Percentiles rank a stretch among this genome's conserved stretches.
Evolutionary conservation across 495 filamentous ascomycete species (phyloP).

Genomic region (Hyaloscypha hepaticicola): DNA sequence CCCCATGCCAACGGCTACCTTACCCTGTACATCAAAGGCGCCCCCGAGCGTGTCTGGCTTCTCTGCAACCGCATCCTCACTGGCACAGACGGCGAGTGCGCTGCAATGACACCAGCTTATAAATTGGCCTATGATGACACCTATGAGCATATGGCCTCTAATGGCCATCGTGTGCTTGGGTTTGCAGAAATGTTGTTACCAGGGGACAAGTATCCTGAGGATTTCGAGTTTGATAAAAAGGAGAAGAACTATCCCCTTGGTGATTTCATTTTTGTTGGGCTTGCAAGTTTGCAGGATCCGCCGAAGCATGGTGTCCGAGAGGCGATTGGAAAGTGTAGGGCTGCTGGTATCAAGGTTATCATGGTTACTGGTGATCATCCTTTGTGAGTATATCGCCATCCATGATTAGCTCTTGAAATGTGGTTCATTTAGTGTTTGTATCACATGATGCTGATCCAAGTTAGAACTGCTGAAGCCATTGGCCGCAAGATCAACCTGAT

Average conservation of each 20-base stretch:
- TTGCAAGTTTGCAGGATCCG: constrained; percentile 52
- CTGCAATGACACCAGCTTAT: constrained; percentile 4
- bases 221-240: constrained; percentile 34
- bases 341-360: constrained; percentile 45
- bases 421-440: no score
- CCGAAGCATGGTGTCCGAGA: constrained; percentile 38
- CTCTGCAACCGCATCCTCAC: constrained; percentile 25
- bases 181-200: constrained; percentile 46
- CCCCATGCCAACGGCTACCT: constrained; percentile 15
- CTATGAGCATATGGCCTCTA: constrained; percentile 42
- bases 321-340: constrained; percentile 35
- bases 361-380: constrained; percentile 46
- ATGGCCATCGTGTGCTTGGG: constrained; percentile 52
- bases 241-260: constrained; percentile 49
- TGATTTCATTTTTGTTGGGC: constrained; percentile 48
- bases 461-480: constrained; percentile 38
- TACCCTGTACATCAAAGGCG: constrained; percentile 48
- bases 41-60: constrained; percentile 45
- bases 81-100: constrained; percentile 18
- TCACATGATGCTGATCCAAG: background rate
- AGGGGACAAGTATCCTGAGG: constrained; percentile 43
- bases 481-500: constrained; percentile 38
- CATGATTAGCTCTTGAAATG: background rate
- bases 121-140: constrained; percentile 42
- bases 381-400: constrained; percentile 3